Evolutionary conservation across 2,329 filamentous ascomycete species (phyloP), one percentile per base, ranked within the genome.

Genomic region (Diaporthe helianthi): DNA sequence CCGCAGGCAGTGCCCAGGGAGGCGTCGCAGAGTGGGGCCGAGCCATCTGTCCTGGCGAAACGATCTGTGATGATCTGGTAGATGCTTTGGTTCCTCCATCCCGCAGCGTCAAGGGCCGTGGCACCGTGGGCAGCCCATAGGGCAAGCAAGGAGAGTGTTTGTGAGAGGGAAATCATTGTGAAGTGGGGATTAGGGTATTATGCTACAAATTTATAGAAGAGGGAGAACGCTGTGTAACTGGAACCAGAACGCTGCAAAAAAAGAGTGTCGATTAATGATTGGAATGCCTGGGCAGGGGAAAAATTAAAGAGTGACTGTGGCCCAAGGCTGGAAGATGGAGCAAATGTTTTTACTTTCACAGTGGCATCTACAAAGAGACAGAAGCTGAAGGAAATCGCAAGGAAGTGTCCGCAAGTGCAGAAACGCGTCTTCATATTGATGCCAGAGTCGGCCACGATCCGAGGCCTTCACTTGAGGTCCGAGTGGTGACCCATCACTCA

Each of bases 41-140:
- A 79, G 15, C 77, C 77, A 67, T 80, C 76, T 13, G 76, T 77
- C 38, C 77, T 76, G 19, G 80, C 81, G 70, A 82, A 83, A 10
- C 81, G 76, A 71, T 83, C 81, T 8, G 80, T 82, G 63, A 83
- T 73, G 55, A 83, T 76, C 74, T 83, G 81, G 71, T 83, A 83
- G 71, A 83, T 81, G 49, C 79, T 80, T 60, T 79, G 79, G 33
- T 75, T 75, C 22, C 80, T 76, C 80, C 78, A 79, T 70, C 76
- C 58, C 5, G 73, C 66, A 46, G 66, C 55, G 13, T 63, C 58
- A 46, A 68, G 38, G 36, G 54, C 66, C 41, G 72, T 71, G 12
- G 36, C 55, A 44, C 44, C 44, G 9, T 44, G 66, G 36, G 54
- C 10, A 31, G 47, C 55, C 24, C 22, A 46, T n/a, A 52, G 13